Percentiles rank a stretch among this genome's conserved stretches.
phyloP scores from a whole-genome alignment of 2,329 filamentous ascomycete genomes.

The Colletotrichum higginsianum region DNA sequence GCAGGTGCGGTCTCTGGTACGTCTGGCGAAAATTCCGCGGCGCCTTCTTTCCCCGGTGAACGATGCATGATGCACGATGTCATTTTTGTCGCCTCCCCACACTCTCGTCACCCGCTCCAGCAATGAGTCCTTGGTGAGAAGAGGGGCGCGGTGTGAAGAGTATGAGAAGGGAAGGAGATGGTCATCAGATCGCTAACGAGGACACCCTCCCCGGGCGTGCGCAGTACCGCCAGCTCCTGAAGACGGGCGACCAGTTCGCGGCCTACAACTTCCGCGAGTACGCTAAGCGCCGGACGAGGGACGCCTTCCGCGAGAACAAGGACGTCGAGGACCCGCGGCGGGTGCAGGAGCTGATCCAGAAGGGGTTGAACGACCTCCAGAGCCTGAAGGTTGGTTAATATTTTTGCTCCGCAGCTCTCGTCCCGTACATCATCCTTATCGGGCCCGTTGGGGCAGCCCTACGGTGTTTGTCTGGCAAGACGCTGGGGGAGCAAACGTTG shows the following conservation, averaged over 20 bases:
- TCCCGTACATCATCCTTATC: too few relatives aligned
- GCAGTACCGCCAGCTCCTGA: constrained; percentile 92
- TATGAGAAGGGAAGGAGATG: too few relatives aligned
- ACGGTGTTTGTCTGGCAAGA: background rate
- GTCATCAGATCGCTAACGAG: background rate
- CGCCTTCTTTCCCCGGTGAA: background rate
- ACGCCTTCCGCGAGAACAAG: constrained; percentile 89
- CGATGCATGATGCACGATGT: background rate
- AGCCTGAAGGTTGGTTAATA: constrained; percentile 81
- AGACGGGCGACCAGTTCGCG: constrained; percentile 88
- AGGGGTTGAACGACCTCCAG: constrained; percentile 88
- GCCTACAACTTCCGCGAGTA: constrained; percentile 99
- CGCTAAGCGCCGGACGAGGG: constrained; percentile 88
- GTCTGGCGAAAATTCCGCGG: constrained; percentile 46
- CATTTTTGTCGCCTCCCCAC: background rate
- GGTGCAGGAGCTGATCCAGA: constrained; percentile 91
- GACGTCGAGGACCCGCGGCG: constrained; percentile 79
- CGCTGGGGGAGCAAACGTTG: too few relatives aligned
- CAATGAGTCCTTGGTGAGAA: background rate
- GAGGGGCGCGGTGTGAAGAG: background rate
- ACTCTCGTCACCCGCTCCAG: too few relatives aligned
- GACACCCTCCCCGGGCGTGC: background rate
- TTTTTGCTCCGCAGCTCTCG: constrained; percentile 3
- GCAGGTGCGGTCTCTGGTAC: constrained; percentile 70
- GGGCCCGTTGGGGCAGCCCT: too few relatives aligned